These are phyloP conservation scores for Hypoxylon trugodes DNA, from an alignment of 495 filamentous ascomycete genomes.

Conservation along the genomic window DNA sequence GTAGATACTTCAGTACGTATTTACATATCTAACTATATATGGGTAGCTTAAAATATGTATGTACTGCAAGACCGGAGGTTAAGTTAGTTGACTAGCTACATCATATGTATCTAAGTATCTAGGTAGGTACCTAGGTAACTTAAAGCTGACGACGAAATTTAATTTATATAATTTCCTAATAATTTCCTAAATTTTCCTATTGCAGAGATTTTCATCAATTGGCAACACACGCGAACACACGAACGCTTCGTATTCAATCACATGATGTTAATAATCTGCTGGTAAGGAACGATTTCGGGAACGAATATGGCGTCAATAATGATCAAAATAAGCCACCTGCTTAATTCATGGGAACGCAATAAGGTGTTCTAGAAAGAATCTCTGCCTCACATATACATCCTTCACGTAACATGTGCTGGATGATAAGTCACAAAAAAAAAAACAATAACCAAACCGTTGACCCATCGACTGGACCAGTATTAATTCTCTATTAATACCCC, in stretches of 20 bases:
- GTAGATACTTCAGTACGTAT: not conserved
- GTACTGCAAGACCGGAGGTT: too few species aligned
- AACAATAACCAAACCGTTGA: slow-evolving; percentile 24
- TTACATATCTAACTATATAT: too few species aligned
- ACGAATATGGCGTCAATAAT: slow-evolving; percentile 11
- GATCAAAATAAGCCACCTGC: slow-evolving; percentile 16
- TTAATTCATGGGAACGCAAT: slow-evolving; percentile 1
- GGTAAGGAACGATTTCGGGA: slow-evolving; percentile 17
- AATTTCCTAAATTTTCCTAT: not conserved
- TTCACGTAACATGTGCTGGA: not conserved
- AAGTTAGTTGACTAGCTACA: not conserved
- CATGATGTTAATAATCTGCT: slow-evolving; percentile 32
- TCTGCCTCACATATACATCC: slow-evolving; percentile 15
- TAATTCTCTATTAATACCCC: slow-evolving; percentile 14
- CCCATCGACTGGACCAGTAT: slow-evolving; percentile 3
- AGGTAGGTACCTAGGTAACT: slow-evolving; percentile 9
- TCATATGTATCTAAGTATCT: not conserved
- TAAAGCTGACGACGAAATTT: slow-evolving; percentile 23
- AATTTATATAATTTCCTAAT: not conserved
- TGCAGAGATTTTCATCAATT: not conserved
- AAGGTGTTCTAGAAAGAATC: slow-evolving; percentile 35
- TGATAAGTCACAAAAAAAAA: slow-evolving; percentile 32
- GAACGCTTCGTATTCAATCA: slow-evolving; percentile 19
- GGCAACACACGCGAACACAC: not conserved
- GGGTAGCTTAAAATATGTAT: too few species aligned